phyloP scores from a whole-genome alignment of 2,329 filamentous ascomycete genomes.

The Phyllosticta citribraziliensis region DNA sequence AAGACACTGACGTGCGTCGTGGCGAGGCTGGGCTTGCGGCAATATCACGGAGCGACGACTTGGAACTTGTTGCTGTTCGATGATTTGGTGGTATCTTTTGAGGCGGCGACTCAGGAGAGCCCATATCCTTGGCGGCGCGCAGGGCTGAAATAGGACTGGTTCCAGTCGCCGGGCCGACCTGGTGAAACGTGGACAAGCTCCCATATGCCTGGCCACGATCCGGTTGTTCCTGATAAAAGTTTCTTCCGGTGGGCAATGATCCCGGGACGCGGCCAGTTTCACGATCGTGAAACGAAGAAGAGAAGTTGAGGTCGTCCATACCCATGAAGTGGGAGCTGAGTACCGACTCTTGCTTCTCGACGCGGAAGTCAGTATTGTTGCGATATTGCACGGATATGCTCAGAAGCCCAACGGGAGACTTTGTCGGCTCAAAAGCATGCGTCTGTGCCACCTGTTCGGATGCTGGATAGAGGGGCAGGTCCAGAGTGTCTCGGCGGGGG shows the following conservation, averaged over 20 bases:
- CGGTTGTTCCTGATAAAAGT: constrained; percentile 35
- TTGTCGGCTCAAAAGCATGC: constrained; percentile 73
- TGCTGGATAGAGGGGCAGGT: constrained; percentile 55
- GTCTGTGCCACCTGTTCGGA: constrained; percentile 51
- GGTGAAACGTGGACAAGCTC: constrained; percentile 79
- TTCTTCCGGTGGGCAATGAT: constrained; percentile 60
- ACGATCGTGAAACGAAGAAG: constrained; percentile 57
- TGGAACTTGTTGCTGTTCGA: constrained; percentile 37
- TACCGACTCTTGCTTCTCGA: constrained; percentile 84
- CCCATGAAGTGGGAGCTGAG: constrained; percentile 91
- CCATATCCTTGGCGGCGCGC: constrained; percentile 53
- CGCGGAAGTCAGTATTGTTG: constrained; percentile 78
- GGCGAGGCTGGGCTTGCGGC: constrained; percentile 42
- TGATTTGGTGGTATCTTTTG: constrained; percentile 39
- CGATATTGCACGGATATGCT: constrained; percentile 76
- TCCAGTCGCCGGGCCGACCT: constrained; percentile 62
- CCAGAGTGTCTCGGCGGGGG: constrained; percentile 57
- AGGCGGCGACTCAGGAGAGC: constrained; percentile 40
- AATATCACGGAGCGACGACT: constrained; percentile 39
- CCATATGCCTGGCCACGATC: constrained; percentile 76
- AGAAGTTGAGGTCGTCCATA: constrained; percentile 77
- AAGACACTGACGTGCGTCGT: constrained; percentile 74
- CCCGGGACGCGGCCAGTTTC: constrained; percentile 48
- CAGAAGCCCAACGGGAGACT: constrained; percentile 78
- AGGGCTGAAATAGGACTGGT: constrained; percentile 82